A percentile compares a stretch with the other conserved stretches of the same genome.
These are phyloP conservation scores for Ophiocordyceps sinensis DNA, from an alignment of 2,329 filamentous ascomycete genomes.

Conservation along the genomic window DNA sequence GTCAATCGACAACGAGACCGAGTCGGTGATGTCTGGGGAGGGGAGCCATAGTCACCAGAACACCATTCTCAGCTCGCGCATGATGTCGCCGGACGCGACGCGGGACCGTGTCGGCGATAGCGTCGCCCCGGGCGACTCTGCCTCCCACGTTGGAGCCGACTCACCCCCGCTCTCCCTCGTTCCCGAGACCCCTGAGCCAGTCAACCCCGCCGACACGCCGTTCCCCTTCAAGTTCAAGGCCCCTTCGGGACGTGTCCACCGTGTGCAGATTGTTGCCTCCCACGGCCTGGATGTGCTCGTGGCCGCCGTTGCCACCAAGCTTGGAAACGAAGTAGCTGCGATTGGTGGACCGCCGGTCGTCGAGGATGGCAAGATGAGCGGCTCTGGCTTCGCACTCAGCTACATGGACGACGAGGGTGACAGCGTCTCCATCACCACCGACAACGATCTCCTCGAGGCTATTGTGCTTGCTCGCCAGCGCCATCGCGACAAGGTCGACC, in stretches of 20 bases:
- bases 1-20: slow-evolving; percentile 84
- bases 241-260: slow-evolving; percentile 84
- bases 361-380: slow-evolving; percentile 63
- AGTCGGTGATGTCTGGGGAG: slow-evolving; percentile 91
- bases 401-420: slow-evolving; percentile 97
- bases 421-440: slow-evolving; percentile 90
- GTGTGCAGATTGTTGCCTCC: slow-evolving; percentile 69
- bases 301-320: slow-evolving; percentile 62
- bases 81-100: slow-evolving; percentile 66
- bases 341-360: slow-evolving; percentile 71
- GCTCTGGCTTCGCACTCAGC: slow-evolving; percentile 76
- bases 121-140: slow-evolving; percentile 84
- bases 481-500: slow-evolving; percentile 81
- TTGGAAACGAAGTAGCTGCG: slow-evolving; percentile 67
- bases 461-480: slow-evolving; percentile 68
- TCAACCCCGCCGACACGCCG: slow-evolving; percentile 51
- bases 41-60: slow-evolving; percentile 57
- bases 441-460: slow-evolving; percentile 83
- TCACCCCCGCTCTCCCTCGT: slow-evolving; percentile 57
- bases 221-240: slow-evolving; percentile 99
- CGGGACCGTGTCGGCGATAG: slow-evolving; percentile 65
- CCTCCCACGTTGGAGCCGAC: slow-evolving; percentile 76
- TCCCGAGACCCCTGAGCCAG: slow-evolving; percentile 33
- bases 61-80: slow-evolving; percentile 50
- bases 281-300: slow-evolving; percentile 73